phyloP scores from a whole-genome alignment of 305 asterid species.

The Euphrasia arctica region DNA sequence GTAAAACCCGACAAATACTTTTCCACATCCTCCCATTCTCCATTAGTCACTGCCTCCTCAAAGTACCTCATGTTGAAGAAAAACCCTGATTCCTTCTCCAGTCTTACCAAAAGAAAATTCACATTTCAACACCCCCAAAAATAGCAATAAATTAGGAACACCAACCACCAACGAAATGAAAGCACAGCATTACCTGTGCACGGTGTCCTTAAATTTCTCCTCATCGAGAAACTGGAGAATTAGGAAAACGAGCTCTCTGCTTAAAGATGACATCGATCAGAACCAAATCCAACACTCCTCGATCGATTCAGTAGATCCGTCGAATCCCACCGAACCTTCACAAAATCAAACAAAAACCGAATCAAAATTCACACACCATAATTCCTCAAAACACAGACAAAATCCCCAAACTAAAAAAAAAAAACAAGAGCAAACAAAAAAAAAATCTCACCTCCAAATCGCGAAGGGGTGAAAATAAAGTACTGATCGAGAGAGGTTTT shows the following conservation, averaged over 20 bases:
- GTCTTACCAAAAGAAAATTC: not conserved
- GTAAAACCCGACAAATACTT: not conserved
- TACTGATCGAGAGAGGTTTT: conserved; percentile 35
- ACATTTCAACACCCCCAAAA: not conserved
- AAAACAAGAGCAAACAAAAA: not conserved
- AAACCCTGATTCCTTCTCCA: conserved; percentile 1
- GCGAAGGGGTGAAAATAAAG: conserved; percentile 19
- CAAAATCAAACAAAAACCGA: conserved; percentile 16
- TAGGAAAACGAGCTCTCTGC: not conserved
- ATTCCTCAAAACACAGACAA: conserved; percentile 1
- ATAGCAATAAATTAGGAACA: no score
- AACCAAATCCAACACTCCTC: conserved; percentile 26
- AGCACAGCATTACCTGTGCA: not conserved
- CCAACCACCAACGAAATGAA: no score
- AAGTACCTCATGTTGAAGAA: conserved; percentile 4
- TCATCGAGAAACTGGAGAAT: not conserved
- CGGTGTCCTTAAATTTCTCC: not conserved
- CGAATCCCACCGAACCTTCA: conserved; percentile 27
- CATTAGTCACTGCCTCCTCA: not conserved
- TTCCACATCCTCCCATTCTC: not conserved
- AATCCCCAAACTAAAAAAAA: conserved; percentile 14
- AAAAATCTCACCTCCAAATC: conserved; percentile 20
- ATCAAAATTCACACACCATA: conserved; percentile 24
- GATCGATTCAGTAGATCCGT: conserved; percentile 33
- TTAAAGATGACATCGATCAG: conserved; percentile 16